Evolutionary conservation across 495 filamentous ascomycete species (phyloP), one percentile per base, ranked within the genome.

Genomic region (Chaetomium fimeti): DNA sequence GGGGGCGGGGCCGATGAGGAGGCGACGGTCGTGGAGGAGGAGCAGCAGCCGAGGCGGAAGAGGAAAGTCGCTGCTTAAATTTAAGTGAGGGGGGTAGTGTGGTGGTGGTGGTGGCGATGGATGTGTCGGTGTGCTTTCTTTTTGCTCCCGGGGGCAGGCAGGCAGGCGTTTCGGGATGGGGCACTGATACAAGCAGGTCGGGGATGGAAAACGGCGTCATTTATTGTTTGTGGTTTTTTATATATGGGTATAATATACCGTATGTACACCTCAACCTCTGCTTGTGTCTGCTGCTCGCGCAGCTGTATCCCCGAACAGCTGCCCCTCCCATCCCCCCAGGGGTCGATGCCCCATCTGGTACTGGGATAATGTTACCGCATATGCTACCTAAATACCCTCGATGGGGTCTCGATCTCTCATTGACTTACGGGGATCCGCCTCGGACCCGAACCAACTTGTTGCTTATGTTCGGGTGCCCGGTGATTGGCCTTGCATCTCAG

Each of bases 11-110:
- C 32, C 9, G 72, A 69, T 45, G 63, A 51, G 16, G 67, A 63
- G 36, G 65, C 48, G 36, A 67, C 54, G 15, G 48, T 54, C 8
- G 57, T 61, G 9, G 64, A 63, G 24, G 65, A 57, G 25, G 66
- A 65, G 57, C 15, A 65, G 57, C 20, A 58, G 57, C 57, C 66
- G 43, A 66, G 64, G 57, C 54, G 58, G 60, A 72, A 70, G 62
- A 67, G 49, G 65, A 71, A 70, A 52, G 60, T 40, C 16, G 49
- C 56, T 43, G 62, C 60, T n/a, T 69, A 43, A 24, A 16, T 16
- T 16, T 43, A 27, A 43, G 48, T 20, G 51, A 49, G 29, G 51
- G 45, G 24, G 12, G 6, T 29, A 24, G 32, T 36, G 32, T 36
- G 8, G 32, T 11, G 8, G 32, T 36, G 12, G 32, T 5, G 8